Evolutionary conservation across 169 alveolate species (phyloP), one percentile per base, ranked within the genome.

Genomic region (Cryptosporidium sp.): DNA sequence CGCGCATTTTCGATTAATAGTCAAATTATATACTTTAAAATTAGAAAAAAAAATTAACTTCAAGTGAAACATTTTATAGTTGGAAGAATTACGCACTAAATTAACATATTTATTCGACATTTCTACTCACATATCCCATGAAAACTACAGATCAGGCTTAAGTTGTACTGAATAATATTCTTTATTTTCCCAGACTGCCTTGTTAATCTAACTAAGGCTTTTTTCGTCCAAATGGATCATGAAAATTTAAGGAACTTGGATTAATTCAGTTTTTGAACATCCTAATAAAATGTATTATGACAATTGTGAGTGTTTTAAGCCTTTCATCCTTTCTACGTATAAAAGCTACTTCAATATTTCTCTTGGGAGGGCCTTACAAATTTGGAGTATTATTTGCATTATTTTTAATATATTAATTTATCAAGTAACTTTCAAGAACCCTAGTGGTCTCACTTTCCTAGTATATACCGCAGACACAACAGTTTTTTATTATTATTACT

Each of bases 331-430:
- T 8, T 61, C 68, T 16, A 80, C 89, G 6, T 62, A 80, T 16
- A 80, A 48, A 6, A 65, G 80, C 41, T 59, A 45, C 33, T 41
- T 37, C 45, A 61, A 65, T 21, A 9, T 80, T 37, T 80, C 89
- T 23, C 68, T 80, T 23, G 74, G 74, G 37, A 62, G 33, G 39
- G 26, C 65, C 10, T 50, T 80, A 10, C 62, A 41, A 12, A 80
- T 80, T 14, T 80, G 89, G 89, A 62, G 80, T 41, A 80, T 65
- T 61, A 29, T 67, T 26, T 26, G 80, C 18, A 62, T 80, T 0
- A 26, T 62, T 5, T 80, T 62, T 21, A 62, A 29, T 29, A 23
- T 80, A 14, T 43, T 80, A 43, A 59, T 80, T 80, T 65, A 61
- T 29, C 31, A 55, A 16, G 23, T 62, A 10, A 31, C 43, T n/a